These are phyloP conservation scores for Cladophialophora immunda DNA, from an alignment of 2,329 filamentous ascomycete genomes.

Conservation along the genomic window DNA sequence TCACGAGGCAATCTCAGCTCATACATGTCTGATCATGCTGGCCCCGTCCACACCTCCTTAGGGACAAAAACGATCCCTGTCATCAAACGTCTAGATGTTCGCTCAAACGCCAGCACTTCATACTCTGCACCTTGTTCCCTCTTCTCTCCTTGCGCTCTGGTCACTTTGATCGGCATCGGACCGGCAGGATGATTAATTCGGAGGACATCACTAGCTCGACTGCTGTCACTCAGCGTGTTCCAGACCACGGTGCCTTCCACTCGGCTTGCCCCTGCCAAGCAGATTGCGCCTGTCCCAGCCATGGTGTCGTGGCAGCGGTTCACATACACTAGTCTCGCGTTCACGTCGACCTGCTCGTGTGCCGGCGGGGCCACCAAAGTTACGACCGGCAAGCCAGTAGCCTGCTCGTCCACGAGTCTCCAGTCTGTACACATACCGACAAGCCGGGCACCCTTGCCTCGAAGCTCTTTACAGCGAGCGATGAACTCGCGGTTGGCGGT, in stretches of 20 bases:
- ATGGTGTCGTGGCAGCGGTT: constrained; percentile 36
- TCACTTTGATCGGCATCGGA: too few relatives aligned
- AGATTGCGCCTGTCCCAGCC: constrained; percentile 36
- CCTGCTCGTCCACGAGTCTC: constrained; percentile 30
- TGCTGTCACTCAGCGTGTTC: constrained; percentile 26
- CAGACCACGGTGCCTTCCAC: too few relatives aligned
- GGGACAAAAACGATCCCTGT: too few relatives aligned
- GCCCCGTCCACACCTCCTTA: too few relatives aligned
- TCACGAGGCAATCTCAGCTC: too few relatives aligned
- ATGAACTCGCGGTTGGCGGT: constrained; percentile 22
- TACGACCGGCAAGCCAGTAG: constrained; percentile 19
- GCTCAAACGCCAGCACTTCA: too few relatives aligned
- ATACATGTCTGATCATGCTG: too few relatives aligned
- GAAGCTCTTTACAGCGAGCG: constrained; percentile 27
- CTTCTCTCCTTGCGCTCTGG: too few relatives aligned
- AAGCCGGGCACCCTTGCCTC: constrained; percentile 30
- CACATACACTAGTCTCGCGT: constrained; percentile 34
- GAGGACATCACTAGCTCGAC: constrained; percentile 23
- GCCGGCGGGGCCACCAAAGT: constrained; percentile 17
- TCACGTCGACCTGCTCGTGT: constrained; percentile 24
- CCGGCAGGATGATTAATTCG: constrained; percentile 30
- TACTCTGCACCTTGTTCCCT: too few relatives aligned
- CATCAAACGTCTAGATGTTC: too few relatives aligned
- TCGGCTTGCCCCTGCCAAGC: constrained; percentile 30
- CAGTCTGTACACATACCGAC: constrained; percentile 30